Evolutionary conservation across 1,284 basidiomycete genomes (phyloP).

Genomic region (Pseudozyma flocculosa): DNA sequence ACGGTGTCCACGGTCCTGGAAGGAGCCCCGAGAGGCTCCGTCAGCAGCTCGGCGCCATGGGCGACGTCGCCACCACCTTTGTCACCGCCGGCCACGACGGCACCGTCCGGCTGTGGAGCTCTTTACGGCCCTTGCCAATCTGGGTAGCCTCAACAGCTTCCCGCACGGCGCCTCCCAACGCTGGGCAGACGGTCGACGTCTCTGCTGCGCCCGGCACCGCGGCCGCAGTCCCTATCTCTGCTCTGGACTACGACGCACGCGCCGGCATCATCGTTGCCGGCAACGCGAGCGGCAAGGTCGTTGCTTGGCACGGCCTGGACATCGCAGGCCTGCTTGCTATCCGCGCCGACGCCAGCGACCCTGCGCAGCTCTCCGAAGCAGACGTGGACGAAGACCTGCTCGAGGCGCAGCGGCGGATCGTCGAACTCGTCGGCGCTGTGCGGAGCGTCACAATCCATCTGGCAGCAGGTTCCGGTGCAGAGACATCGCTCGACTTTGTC

Average conservation of each 20-base stretch:
- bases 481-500: constrained; percentile 20
- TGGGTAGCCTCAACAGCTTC: constrained; percentile 34
- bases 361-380: constrained; percentile 15
- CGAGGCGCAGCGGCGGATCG: constrained; percentile 14
- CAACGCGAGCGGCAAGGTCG: constrained; percentile 37
- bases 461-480: constrained; percentile 8
- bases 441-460: constrained; percentile 17
- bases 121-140: constrained; percentile 33
- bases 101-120: constrained; percentile 49
- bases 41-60: constrained; percentile 40
- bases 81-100: constrained; percentile 52
- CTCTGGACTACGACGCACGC: constrained; percentile 44
- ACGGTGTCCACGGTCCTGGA: constrained; percentile 44
- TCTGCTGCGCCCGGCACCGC: constrained; percentile 1
- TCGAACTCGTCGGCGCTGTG: constrained; percentile 11
- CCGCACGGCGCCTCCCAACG: constrained; percentile 2
- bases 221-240: constrained; percentile 19
- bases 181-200: background rate
- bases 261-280: constrained; percentile 45
- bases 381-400: constrained; percentile 9
- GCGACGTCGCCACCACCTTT: constrained; percentile 46
- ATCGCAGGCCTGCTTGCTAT: constrained; percentile 32
- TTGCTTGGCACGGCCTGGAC: constrained; percentile 45
- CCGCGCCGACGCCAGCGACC: constrained; percentile 25
- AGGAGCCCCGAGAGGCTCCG: constrained; percentile 41